Base-by-base conservation (phyloP, 306 rosid genomes). In the Abrus pulchellus region DNA sequence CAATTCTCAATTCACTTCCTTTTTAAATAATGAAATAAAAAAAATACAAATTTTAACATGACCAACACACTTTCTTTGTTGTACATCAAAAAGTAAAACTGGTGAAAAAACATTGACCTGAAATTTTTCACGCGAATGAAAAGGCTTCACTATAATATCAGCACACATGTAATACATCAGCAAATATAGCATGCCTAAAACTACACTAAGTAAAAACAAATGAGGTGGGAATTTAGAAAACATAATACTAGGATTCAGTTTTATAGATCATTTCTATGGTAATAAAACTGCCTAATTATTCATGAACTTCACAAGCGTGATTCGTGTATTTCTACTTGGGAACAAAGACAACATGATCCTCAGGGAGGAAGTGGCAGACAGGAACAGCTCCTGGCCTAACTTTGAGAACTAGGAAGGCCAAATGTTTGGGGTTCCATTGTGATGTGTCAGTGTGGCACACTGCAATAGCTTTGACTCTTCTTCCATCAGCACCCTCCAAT, bases 341-440 rank as follows among this genome's bases (percentile, higher is more conserved):
- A 75, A 88, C 86, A 97, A 97, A 94, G 47, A 90, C 90, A 57
- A 92, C 76, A 50, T 94, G 98, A 84, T 92, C 97, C 83, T 85
- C 78, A 0, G 98, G 98, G 38, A 94, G 92, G 74, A 92, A 92
- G 75, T 94, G 98, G 87, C 98, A 92, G 44, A 94, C 68, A 0
- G 97, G 94, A 78, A 88, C 82, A 12, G 90, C 89, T 69, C 98
- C 98, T 3, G 97, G 95, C 82, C 85, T 72, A 48, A 92, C 89
- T 27, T 91, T 90, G n/a, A 94, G 94, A 0, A 90, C 88, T 77
- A 88, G 90, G 72, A 92, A 94, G 13, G 98, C 98, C 85, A 94
- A 73, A 81, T 94, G 98, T 29, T 91, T 92, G 3, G 97, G 97
- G 53, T 94, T 94, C 98, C 98, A 94, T 5, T 85, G 77, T 5